Evolutionary conservation across 495 filamentous ascomycete genomes (phyloP), one percentile per base, ranked within the genome.

Genomic region (Amphirosellinia nigrospora): DNA sequence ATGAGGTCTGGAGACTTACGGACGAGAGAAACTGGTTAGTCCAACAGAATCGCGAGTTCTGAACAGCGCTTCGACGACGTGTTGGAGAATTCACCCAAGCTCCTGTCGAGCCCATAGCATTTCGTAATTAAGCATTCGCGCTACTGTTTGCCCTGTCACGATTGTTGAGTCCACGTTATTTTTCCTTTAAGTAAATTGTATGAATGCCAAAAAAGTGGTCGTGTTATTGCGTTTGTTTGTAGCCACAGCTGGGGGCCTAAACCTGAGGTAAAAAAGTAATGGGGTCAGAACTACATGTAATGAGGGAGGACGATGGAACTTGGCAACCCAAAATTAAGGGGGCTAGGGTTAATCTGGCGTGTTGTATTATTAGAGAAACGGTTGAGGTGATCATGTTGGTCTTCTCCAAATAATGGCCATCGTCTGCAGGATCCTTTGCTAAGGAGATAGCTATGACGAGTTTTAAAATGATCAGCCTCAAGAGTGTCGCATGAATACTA

Each of bases 1-100:
- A 66, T 2, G 69, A 71, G 26, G 55, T 71, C 19, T 71, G 69
- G 69, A 66, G 13, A 46, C 69, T 71, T 26, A 71, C 69, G 23
- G 69, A 66, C 23, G 69, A 71, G 55, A 50, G 62, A 26, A 71
- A 71, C 16, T 71, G 69, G 69, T 21, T 71, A 16, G 68, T 70
- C 3, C 68, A 70, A n/a, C 68, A 70, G 48, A 64, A 70, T 58
- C 59, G 48, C 50, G 68, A 64, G 59, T 64, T 56, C 23, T 64
- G 58, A 50, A 58, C 59, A 7, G 28, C 39, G 16, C 2, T 41
- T 21, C 16, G 10, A 4, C 23, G 32, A 21, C 45, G 48, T 43
- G n/a, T 23, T 32, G 52, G 30, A 19, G 41, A 41, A 19, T 19
- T 53, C 32, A 53, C 21, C 19, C 19, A 23, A 19, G 11, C 13